Evolutionary conservation across 73 alveolate genomes (phyloP), one percentile per base, ranked within the genome.

Genomic region (Loxodes magnus): DNA sequence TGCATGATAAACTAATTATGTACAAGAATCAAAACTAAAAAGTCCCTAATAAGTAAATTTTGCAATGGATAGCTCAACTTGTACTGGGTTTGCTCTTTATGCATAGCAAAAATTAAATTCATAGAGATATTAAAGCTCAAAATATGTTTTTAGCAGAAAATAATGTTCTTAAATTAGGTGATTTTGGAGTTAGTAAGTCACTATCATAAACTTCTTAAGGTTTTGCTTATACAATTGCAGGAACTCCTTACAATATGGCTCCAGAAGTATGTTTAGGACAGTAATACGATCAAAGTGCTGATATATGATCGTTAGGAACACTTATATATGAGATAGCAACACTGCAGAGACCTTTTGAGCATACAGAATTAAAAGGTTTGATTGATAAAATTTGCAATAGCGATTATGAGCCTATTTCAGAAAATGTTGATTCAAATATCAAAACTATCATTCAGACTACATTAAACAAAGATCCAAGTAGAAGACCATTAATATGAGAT

Each of bases 271-370:
- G 94, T 44, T 71, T 56, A 59, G 94, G 93, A 16, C 83, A 79
- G 39, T 74, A 85, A 2, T 93, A 93, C 64, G 97, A 91, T 35
- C 84, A 71, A 21, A 89, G 87, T 67, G 90, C 98, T 46, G 99
- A 93, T 63, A 84, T 93, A 9, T 93, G 99, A 98, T 94, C 97
- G 24, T 51, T 93, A 33, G 99, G 99, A 0, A 89, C 96, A 62
- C 87, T 92, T 23, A 56, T 92, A 7, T 92, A 92, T 59, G 99
- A 92, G 71, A 68, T 92, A 55, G 86, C 80, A 30, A 77, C 94
- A 34, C 65, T 84, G 33, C 69, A 66, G 35, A 75, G 94, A 68
- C 99, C 99, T 21, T 92, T 92, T 59, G 93, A 92, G 28, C 88
- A 87, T 16, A 87, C 77, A 10, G 75, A 38, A 9, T 65, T 79